Base-by-base conservation (phyloP, 257 asterid genomes). In the Rubia yunnanensis region DNA sequence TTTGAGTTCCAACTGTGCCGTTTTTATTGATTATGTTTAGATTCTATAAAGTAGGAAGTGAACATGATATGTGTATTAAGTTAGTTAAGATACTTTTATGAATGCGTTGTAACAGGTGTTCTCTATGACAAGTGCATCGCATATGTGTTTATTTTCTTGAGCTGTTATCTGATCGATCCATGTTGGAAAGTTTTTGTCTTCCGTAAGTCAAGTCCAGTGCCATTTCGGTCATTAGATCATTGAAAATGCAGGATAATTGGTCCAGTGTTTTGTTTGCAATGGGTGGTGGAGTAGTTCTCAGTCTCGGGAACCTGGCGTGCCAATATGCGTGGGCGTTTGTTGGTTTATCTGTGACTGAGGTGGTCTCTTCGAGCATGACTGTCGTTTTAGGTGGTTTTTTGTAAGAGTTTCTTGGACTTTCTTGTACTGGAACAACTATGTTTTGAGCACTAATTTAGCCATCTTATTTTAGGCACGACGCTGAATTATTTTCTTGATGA, bases 281-380 rank as follows among this genome's bases (percentile, higher is more conserved):
- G 94, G 85, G 69, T 32, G 99, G 99, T 34, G 99, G 99, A 70
- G 60, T 89, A 66, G 86, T 87, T 67, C 91, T 92, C 38, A 86
- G 99, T 70, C 80, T 92, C 18, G 99, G 99, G 10, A 92, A 89
- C 70, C 81, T 92, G 66, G 82, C 99, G 6, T 89, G 96, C 32
- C 97, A 92, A 63, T 92, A 89, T 68, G 99, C 99, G 41, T 92
- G 95, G 95, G 96, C 97, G 7, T 89, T 82, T 27, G 96, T 89
- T 54, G 99, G 99, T 41, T 82, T 92, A 64, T 90, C 96, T 0
- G 99, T 92, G 70, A 89, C 99, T 17, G 92, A 81, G 78, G 99
- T 92, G 53, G 77, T 92, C 67, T 75, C 88, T n/a, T 64, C 89
- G 17, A 92, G 99, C 84, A 84, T 89, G 72, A 78, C 97, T 56